Conservation (phyloP, 2,329 filamentous ascomycete species). For the Pseudogymnoascus sp. region DNA sequence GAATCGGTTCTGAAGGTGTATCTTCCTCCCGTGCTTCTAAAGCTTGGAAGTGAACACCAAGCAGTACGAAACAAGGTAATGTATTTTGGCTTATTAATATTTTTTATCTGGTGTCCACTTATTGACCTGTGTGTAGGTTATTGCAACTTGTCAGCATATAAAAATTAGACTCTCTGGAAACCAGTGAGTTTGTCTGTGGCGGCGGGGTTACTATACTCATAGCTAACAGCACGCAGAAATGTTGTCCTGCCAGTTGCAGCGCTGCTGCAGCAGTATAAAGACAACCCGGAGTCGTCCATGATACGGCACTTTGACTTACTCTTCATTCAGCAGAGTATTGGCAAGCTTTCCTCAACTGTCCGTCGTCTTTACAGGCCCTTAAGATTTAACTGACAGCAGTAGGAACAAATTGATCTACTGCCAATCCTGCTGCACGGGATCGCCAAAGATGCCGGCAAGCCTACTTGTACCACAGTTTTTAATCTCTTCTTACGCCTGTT, state of each 20-base stretch:
- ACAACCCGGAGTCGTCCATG: conserved; percentile 58
- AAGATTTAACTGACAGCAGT: conserved; percentile 24
- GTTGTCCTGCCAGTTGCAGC: conserved; percentile 77
- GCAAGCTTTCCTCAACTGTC: conserved; percentile 46
- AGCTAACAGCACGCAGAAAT: conserved; percentile 28
- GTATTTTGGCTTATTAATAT: conserved; percentile 14
- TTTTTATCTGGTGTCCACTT: conserved; percentile 24
- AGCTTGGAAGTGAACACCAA: conserved; percentile 73
- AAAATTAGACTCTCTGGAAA: conserved; percentile 45
- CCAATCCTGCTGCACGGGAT: conserved; percentile 64
- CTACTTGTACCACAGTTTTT: conserved; percentile 60
- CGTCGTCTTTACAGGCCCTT: conserved; percentile 32
- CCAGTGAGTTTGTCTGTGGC: conserved; percentile 23
- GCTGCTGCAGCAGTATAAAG: conserved; percentile 84
- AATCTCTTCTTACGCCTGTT: conserved; percentile 75
- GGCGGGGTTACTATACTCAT: conserved; percentile 3
- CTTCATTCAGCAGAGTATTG: conserved; percentile 80
- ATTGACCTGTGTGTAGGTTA: conserved; percentile 40
- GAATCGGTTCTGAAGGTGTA: conserved; percentile 72
- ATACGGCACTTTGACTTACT: conserved; percentile 83
- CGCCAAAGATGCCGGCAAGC: conserved; percentile 49
- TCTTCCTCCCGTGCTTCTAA: conserved; percentile 74
- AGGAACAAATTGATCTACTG: conserved; percentile 66
- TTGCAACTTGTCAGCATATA: conserved; percentile 65
- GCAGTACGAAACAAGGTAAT: conserved; percentile 71